These are phyloP conservation scores for Auxenochlorella pyrenoidosa DNA, from an alignment of 139 green algal genomes.

Conservation along the genomic window DNA sequence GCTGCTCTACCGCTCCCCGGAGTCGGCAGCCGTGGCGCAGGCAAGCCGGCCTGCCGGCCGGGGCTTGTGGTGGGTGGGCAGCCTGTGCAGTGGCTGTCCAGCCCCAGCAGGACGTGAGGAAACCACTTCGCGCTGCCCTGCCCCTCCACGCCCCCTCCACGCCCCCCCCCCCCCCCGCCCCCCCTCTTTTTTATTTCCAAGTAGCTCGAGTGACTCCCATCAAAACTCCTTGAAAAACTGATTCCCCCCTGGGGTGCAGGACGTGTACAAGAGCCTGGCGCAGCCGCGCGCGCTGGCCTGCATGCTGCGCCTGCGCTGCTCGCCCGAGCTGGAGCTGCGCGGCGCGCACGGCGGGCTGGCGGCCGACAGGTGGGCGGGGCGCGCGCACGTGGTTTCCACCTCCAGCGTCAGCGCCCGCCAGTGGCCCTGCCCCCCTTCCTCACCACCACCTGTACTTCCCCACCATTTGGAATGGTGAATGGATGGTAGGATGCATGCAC, in stretches of 20 bases:
- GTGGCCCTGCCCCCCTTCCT: too few relatives aligned
- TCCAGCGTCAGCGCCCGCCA: too few relatives aligned
- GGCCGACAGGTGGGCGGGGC: neutral
- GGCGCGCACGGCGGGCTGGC: conserved; percentile 54
- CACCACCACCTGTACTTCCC: too few relatives aligned
- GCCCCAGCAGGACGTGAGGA: neutral
- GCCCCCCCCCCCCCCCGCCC: neutral
- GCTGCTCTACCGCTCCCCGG: conserved; percentile 72
- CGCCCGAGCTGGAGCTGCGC: conserved; percentile 63
- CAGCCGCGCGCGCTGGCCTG: conserved; percentile 61
- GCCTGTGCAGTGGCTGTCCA: too few relatives aligned
- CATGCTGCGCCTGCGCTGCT: conserved; percentile 82
- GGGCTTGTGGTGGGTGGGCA: too few relatives aligned
- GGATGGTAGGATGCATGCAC: too few relatives aligned
- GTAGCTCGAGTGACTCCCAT: too few relatives aligned
- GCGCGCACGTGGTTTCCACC: too few relatives aligned
- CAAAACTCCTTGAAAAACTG: too few relatives aligned
- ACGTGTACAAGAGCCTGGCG: conserved; percentile 84
- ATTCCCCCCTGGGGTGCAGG: conserved; percentile 58
- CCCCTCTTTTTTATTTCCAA: too few relatives aligned
- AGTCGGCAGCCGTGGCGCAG: conserved; percentile 69
- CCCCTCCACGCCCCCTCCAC: neutral
- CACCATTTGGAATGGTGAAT: too few relatives aligned
- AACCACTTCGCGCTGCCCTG: neutral
- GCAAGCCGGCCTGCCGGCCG: conserved; percentile 9